Evolutionary conservation across 1,284 basidiomycete species (phyloP).

Genomic region (Ceratobasidium papillatum): DNA sequence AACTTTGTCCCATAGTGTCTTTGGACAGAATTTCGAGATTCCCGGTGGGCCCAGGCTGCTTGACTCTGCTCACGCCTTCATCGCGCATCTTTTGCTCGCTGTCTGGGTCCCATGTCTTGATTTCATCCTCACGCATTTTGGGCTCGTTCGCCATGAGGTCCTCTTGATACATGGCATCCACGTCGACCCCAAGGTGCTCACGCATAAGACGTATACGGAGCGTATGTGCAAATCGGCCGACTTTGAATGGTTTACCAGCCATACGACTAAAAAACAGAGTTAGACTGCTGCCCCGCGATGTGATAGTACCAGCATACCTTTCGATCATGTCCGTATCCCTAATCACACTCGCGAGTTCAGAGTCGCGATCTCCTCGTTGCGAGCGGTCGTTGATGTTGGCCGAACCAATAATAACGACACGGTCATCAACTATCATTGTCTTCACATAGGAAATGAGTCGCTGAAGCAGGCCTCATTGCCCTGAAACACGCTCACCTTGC

Average conservation of each 20-base stretch:
- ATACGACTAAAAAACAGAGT: slow-evolving; percentile 57
- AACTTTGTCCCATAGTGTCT: slow-evolving; percentile 63
- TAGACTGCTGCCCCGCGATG: background rate
- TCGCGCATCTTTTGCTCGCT: slow-evolving; percentile 66
- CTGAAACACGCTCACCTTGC: slow-evolving; percentile 59
- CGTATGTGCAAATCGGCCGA: slow-evolving; percentile 96
- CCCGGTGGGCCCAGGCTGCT: slow-evolving; percentile 46
- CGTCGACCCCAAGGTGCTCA: slow-evolving; percentile 95
- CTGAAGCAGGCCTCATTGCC: background rate
- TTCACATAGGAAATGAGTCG: slow-evolving; percentile 46
- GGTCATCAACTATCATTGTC: slow-evolving; percentile 94
- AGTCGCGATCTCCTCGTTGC: slow-evolving; percentile 95
- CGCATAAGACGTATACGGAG: slow-evolving; percentile 94
- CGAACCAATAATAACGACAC: slow-evolving; percentile 97
- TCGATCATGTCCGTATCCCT: slow-evolving; percentile 97
- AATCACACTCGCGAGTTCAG: slow-evolving; percentile 91
- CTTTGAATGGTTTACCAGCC: slow-evolving; percentile 94
- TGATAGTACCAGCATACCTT: slow-evolving; percentile 60
- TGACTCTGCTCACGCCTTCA: slow-evolving; percentile 54
- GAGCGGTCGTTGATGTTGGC: slow-evolving; percentile 99
- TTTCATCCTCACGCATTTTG: slow-evolving; percentile 61
- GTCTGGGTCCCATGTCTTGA: slow-evolving; percentile 82
- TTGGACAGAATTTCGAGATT: slow-evolving; percentile 40
- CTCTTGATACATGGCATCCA: slow-evolving; percentile 87
- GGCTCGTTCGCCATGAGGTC: slow-evolving; percentile 69